Evolutionary conservation across 257 asterid genomes (phyloP), one percentile per base, ranked within the genome.

Genomic region (Anisodus tanguticus): DNA sequence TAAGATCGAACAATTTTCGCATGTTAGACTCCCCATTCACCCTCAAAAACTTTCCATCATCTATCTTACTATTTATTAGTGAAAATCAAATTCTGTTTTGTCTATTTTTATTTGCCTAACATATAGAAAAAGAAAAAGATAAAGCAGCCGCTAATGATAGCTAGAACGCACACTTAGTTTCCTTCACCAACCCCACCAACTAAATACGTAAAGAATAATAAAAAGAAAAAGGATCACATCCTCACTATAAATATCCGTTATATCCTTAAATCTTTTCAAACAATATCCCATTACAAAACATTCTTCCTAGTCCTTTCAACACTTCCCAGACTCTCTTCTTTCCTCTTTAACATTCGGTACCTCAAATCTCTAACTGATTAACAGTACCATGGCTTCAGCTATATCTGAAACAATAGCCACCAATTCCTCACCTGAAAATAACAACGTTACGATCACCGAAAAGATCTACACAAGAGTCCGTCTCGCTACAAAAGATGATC

Each of bases 231-330:
- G 16, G 10, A 45, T n/a, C 11, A 45, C 58, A 63, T 22, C 69
- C 22, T 39, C 39, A 9, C 69, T 63, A 72, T 71, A 71, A 71
- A 71, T 71, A 71, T n/a, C 41, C 80, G 45, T 71, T n/a, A 43
- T 43, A 31, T 66, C 45, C 74, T n/a, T 9, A 0, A 43, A n/a
- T 5, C 3, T n/a, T 71, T n/a, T 43, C 57, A 4, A 45, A 47
- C 80, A 67, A 35, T 35, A n/a, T 45, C 39, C 39, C 57, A n/a
- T 45, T 43, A 45, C 58, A 45, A 72, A 72, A 72, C 79, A 51
- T 43, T 9, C 79, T 17, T 70, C 54, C 19, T 39, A 68, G 26
- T 68, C 22, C 49, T 37, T 68, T 37, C 26, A 37, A 68, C 10
- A 68, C 7, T 35, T 67, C 11, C 9, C 45, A 26, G 15, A 2